These are phyloP conservation scores for Shiraia sp. DNA, from an alignment of 2,329 filamentous ascomycete genomes.

Conservation along the genomic window DNA sequence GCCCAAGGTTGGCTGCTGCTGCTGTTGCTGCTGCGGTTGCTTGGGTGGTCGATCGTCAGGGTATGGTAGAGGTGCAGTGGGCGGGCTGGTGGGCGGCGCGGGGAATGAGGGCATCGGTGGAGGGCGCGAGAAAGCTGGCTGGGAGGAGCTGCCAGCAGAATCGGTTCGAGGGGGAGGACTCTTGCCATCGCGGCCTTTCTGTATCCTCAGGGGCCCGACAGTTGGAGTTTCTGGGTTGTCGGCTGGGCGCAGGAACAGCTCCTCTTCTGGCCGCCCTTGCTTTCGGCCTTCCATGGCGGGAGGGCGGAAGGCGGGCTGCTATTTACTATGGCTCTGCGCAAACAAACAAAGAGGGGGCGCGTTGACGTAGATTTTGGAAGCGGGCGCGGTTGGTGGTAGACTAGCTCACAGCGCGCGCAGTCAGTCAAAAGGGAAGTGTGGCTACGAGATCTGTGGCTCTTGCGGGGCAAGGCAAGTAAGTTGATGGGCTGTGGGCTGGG, in stretches of 20 bases:
- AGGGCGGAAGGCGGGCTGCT: not conserved
- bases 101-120: slow-evolving; percentile 68
- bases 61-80: slow-evolving; percentile 51
- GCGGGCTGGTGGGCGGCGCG: slow-evolving; percentile 53
- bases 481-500: slow-evolving; percentile 16
- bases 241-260: slow-evolving; percentile 71
- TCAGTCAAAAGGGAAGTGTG: slow-evolving; percentile 13
- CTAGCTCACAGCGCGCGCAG: slow-evolving; percentile 9
- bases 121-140: slow-evolving; percentile 43
- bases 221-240: slow-evolving; percentile 69
- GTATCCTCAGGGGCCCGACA: slow-evolving; percentile 81
- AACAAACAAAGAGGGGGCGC: not conserved
- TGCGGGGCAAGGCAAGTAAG: too few species aligned
- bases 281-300: slow-evolving; percentile 51
- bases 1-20: slow-evolving; percentile 16
- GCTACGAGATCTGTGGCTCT: slow-evolving; percentile 18
- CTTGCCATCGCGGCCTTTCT: slow-evolving; percentile 66
- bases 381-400: slow-evolving; percentile 12
- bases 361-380: not conserved
- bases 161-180: slow-evolving; percentile 56
- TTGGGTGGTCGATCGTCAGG: slow-evolving; percentile 48
- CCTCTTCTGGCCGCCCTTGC: slow-evolving; percentile 74
- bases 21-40: not conserved
- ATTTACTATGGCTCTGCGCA: not conserved
- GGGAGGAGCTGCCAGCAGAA: slow-evolving; percentile 68